Evolutionary conservation across 768 basidiomycete genomes (phyloP), one percentile per base, ranked within the genome.

Genomic region (Podaxis carcinomalis): DNA sequence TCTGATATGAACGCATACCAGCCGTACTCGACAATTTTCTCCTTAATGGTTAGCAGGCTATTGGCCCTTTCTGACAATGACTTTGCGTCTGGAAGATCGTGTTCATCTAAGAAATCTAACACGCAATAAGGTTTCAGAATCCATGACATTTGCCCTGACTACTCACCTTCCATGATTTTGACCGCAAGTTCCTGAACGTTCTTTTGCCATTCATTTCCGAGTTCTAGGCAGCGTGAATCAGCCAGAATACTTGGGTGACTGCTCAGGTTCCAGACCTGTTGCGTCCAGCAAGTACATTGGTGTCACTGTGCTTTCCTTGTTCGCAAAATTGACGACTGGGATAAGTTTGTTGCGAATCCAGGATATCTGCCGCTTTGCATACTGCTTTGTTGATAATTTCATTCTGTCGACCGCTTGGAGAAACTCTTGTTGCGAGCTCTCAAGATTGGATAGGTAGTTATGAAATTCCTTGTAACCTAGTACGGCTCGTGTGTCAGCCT

Each of bases 381-480:
- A 99, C 72, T 94, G 89, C 21, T 90, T 79, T 6, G 95, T 99
- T 0, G 90, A 87, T 0, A 82, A 72, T 71, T 98, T 97, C 88
- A 95, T 95, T 7, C 80, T 80, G 46, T 90, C 87, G 5, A 91
- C 74, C 0, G 89, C 90, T 13, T 75, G 73, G 3, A 67, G 88
- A 90, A 11, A 73, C 68, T 53, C 74, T 65, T 63, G 76, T 69
- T 44, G 78, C 69, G 2, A 73, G 72, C 13, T 77, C 67, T 7
- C 79, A 66, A 78, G 71, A 6, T 55, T 35, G n/a, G 75, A 73
- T 27, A 93, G 75, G 72, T 90, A 88, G 23, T 78, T 69, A 63
- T 86, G 78, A 68, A 99, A 98, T 73, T 98, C 96, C 70, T 89
- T 93, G 76, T 92, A 98, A 4, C 97, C 96, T 98, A 66, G 11